Conservation (phyloP, 345 rosid genomes). For the Rhizophora mangle region DNA sequence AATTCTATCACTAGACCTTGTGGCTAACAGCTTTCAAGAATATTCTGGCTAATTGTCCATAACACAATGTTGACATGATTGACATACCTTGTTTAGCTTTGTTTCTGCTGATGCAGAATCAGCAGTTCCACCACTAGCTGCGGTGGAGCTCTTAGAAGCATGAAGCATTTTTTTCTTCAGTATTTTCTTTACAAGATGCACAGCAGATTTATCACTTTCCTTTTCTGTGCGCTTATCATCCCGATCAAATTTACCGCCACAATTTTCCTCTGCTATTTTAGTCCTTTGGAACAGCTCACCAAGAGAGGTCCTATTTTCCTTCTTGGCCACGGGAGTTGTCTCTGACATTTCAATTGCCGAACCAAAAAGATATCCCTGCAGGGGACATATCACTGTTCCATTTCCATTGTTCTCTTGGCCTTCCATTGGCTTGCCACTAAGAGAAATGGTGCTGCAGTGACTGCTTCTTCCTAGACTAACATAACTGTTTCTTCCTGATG, state of each 20-base stretch:
- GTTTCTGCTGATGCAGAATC: constrained; percentile 59
- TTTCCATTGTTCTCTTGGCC: constrained; percentile 44
- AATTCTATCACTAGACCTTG: too few relatives aligned
- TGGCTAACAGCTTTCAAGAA: neutral
- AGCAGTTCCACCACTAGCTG: constrained; percentile 33
- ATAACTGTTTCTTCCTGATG: constrained; percentile 67
- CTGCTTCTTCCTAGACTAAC: constrained; percentile 78
- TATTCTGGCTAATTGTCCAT: neutral
- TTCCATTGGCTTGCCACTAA: constrained; percentile 59
- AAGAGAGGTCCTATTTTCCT: constrained; percentile 67
- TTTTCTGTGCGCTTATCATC: constrained; percentile 55
- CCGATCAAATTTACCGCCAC: constrained; percentile 40
- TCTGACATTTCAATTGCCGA: constrained; percentile 65
- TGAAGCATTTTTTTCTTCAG: constrained; percentile 57
- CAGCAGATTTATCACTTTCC: constrained; percentile 59
- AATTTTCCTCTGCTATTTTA: constrained; percentile 47
- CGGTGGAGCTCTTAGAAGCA: constrained; percentile 43
- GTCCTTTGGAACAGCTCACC: constrained; percentile 76
- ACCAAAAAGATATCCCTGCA: constrained; percentile 70
- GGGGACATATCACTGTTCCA: constrained; percentile 58
- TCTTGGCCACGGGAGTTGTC: constrained; percentile 52
- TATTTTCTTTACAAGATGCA: constrained; percentile 54
- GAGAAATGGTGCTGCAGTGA: constrained; percentile 69
- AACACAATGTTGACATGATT: neutral
- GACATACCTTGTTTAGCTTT: constrained; percentile 59